Conservation (phyloP, 257 asterid species). For the Plectranthus barbatus region DNA sequence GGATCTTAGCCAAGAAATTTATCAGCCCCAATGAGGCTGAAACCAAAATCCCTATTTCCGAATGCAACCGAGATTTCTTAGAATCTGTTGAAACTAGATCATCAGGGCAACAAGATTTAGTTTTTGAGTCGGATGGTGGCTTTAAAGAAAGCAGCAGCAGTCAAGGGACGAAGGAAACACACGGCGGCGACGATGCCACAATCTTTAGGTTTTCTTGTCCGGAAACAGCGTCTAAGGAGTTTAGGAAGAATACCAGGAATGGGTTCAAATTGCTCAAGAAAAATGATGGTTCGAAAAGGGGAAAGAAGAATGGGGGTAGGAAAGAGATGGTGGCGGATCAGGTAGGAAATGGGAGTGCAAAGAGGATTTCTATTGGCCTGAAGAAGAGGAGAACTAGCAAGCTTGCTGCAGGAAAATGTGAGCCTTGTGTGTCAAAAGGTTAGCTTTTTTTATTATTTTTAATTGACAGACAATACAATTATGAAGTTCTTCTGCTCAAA, state of each 20-base stretch:
- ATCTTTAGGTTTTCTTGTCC: constrained; percentile 59
- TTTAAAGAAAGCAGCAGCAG: constrained; percentile 7
- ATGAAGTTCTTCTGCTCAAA: not conserved
- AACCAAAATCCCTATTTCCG: constrained; percentile 14
- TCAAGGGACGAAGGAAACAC: constrained; percentile 16
- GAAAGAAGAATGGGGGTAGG: constrained; percentile 18
- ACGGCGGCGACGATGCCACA: constrained; percentile 15
- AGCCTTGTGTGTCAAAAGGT: constrained; percentile 67
- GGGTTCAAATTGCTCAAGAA: constrained; percentile 26
- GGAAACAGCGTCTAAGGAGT: constrained; percentile 18
- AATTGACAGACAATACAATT: not conserved
- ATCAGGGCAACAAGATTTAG: constrained; percentile 22
- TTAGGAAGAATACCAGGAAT: constrained; percentile 27
- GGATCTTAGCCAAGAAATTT: constrained; percentile 63
- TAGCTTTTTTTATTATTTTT: not conserved
- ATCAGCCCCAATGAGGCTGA: constrained; percentile 21
- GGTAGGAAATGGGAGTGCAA: constrained; percentile 29
- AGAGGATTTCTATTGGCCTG: constrained; percentile 39
- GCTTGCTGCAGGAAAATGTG: constrained; percentile 44
- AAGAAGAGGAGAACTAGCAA: constrained; percentile 72
- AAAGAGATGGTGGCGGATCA: constrained; percentile 25
- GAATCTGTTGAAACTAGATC: constrained; percentile 4
- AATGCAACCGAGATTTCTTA: constrained; percentile 3
- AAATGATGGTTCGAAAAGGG: constrained; percentile 28
- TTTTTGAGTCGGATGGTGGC: constrained; percentile 9